Percentiles rank a stretch among this genome's conserved stretches.
These are phyloP conservation scores for Fusarium incarnatum DNA, from an alignment of 2,329 filamentous ascomycete species.

Conservation along the genomic window DNA sequence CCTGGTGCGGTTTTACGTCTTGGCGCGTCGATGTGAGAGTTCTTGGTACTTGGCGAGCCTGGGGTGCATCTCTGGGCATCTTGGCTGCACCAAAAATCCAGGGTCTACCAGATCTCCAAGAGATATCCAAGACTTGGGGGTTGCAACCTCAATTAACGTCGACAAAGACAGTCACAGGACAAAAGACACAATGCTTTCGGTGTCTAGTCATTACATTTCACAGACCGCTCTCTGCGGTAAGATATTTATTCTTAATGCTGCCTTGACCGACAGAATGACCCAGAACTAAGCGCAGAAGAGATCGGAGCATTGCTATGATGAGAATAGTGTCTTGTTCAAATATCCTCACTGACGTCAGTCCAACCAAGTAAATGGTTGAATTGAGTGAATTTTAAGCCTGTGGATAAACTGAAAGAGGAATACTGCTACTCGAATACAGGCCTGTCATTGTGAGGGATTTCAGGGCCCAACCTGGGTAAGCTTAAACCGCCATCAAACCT, in stretches of 20 bases:
- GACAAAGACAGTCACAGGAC: neutral
- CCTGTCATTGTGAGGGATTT: neutral
- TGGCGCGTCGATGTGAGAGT: constrained; percentile 32
- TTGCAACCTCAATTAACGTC: constrained; percentile 22
- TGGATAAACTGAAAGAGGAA: neutral
- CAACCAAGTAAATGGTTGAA: neutral
- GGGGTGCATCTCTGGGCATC: constrained; percentile 43
- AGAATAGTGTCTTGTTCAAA: constrained; percentile 4
- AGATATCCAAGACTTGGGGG: constrained; percentile 40
- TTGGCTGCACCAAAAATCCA: constrained; percentile 38
- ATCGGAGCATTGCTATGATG: constrained; percentile 2
- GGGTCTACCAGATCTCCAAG: constrained; percentile 42
- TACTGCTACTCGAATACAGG: neutral
- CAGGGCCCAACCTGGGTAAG: neutral
- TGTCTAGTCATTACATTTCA: neutral
- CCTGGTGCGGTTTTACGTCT: constrained; percentile 41
- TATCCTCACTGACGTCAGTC: constrained; percentile 23
- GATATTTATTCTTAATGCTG: neutral
- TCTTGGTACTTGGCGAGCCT: constrained; percentile 44
- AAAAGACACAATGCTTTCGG: neutral
- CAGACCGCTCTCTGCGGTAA: constrained; percentile 11
- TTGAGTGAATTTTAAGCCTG: neutral
- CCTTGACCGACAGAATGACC: neutral
- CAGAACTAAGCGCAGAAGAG: neutral
- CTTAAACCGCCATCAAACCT: neutral